These are phyloP conservation scores for Rhinocladiella similis DNA, from an alignment of 2,329 filamentous ascomycete species.

Conservation along the genomic window DNA sequence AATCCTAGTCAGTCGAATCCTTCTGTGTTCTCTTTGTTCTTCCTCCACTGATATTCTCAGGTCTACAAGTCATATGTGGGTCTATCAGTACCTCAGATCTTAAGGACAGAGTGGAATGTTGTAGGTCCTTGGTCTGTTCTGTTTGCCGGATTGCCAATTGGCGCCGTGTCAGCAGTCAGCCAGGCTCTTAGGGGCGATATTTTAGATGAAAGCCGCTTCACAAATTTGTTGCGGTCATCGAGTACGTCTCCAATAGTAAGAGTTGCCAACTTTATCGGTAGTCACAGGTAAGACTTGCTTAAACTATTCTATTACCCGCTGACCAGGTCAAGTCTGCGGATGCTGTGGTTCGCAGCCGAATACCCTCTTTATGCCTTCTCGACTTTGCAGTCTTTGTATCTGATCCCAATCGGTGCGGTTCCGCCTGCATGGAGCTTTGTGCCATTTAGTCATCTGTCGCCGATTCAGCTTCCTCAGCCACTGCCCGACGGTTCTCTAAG, in stretches of 20 bases:
- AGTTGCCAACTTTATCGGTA: slow-evolving; percentile 32
- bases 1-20: slow-evolving; percentile 36
- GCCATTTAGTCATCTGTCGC: slow-evolving; percentile 38
- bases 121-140: slow-evolving; percentile 40
- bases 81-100: slow-evolving; percentile 37
- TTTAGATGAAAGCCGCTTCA: slow-evolving; percentile 4
- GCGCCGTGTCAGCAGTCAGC: slow-evolving; percentile 9
- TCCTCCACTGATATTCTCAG: slow-evolving; percentile 7
- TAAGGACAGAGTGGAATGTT: slow-evolving; percentile 38
- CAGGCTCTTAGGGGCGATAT: slow-evolving; percentile 13
- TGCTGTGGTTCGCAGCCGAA: slow-evolving; percentile 38
- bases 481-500: slow-evolving; percentile 32
- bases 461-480: slow-evolving; percentile 36
- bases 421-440: slow-evolving; percentile 37
- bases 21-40: not conserved
- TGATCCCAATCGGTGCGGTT: slow-evolving; percentile 37
- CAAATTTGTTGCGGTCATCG: slow-evolving; percentile 17
- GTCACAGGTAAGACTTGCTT: slow-evolving; percentile 14
- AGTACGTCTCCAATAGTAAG: slow-evolving; percentile 31
- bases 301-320: slow-evolving; percentile 14
- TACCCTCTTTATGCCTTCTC: slow-evolving; percentile 46
- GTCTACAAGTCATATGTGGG: slow-evolving; percentile 22
- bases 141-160: slow-evolving; percentile 40
- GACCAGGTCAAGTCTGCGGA: slow-evolving; percentile 35
- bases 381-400: slow-evolving; percentile 43